Evolutionary conservation across 768 basidiomycete genomes (phyloP).

Genomic region (Phylloporus sp.): DNA sequence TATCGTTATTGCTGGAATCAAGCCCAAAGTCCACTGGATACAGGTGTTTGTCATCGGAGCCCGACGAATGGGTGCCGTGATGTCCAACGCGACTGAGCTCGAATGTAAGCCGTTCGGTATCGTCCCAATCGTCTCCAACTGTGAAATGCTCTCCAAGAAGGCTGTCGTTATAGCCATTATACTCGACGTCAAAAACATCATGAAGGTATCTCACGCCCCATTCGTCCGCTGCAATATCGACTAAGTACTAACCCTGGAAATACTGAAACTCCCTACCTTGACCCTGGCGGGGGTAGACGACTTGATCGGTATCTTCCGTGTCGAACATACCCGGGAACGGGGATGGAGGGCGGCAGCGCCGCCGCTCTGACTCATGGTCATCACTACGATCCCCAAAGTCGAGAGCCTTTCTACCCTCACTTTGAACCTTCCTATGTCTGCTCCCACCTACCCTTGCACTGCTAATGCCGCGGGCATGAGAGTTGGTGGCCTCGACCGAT

Average conservation of each 20-base stretch:
- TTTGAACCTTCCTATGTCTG: slow-evolving; percentile 44
- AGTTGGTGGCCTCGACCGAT: slow-evolving; percentile 3
- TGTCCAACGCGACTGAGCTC: slow-evolving; percentile 14
- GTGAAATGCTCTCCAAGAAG: slow-evolving; percentile 24
- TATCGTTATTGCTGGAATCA: slow-evolving; percentile 5
- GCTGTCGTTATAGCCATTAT: slow-evolving; percentile 22
- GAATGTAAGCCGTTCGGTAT: slow-evolving; percentile 17
- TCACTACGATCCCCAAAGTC: slow-evolving; percentile 29
- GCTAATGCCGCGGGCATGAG: neutral
- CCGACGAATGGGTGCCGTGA: neutral
- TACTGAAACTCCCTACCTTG: slow-evolving; percentile 14
- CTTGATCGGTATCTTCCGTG: slow-evolving; percentile 20
- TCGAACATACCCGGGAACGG: slow-evolving; percentile 12
- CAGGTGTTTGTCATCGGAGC: slow-evolving; percentile 4
- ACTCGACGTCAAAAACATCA: slow-evolving; percentile 22
- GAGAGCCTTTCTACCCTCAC: slow-evolving; percentile 40
- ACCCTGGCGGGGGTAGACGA: slow-evolving; percentile 27
- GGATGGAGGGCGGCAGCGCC: slow-evolving; percentile 26
- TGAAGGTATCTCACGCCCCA: slow-evolving; percentile 25
- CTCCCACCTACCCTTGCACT: slow-evolving; percentile 19
- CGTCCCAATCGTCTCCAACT: slow-evolving; percentile 20
- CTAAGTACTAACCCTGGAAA: slow-evolving; percentile 6
- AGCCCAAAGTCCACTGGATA: slow-evolving; percentile 8
- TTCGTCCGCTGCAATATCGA: slow-evolving; percentile 22
- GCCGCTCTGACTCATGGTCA: slow-evolving; percentile 17